Conservation (phyloP, 768 basidiomycete species). For the Neoboletus subvelutipes region DNA sequence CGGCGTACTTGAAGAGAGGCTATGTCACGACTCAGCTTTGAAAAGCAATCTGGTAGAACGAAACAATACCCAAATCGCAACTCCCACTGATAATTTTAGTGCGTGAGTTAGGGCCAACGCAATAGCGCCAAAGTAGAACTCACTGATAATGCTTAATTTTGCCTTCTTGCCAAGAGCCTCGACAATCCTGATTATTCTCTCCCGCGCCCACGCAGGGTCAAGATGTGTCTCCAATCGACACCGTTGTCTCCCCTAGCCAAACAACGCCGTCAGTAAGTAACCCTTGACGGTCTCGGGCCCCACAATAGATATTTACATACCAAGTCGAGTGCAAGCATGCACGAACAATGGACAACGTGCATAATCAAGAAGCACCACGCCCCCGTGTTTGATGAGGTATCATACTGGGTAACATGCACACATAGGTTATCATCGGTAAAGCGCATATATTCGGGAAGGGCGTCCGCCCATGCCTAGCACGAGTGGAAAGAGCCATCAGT, state of each 20-base stretch:
- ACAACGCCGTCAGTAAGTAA: background rate
- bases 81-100: conserved; percentile 49
- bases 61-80: conserved; percentile 55
- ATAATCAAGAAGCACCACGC: conserved; percentile 81
- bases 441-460: conserved; percentile 68
- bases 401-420: conserved; percentile 74
- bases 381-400: conserved; percentile 73
- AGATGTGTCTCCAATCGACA: conserved; percentile 28
- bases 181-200: conserved; percentile 41
- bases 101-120: conserved; percentile 12
- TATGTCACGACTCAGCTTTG: conserved; percentile 29
- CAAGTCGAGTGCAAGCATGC: conserved; percentile 58
- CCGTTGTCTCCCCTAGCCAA: conserved; percentile 32
- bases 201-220: conserved; percentile 35
- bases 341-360: conserved; percentile 71
- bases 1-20: conserved; percentile 66
- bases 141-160: conserved; percentile 45
- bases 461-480: conserved; percentile 58
- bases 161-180: conserved; percentile 40
- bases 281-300: background rate
- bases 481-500: conserved; percentile 10
- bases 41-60: conserved; percentile 25
- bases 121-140: conserved; percentile 38
- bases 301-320: conserved; percentile 41
- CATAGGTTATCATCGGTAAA: conserved; percentile 69